Evolutionary conservation across 179 eudicot genomes (phyloP), one percentile per base, ranked within the genome.

Genomic region (Pouteria campechiana): DNA sequence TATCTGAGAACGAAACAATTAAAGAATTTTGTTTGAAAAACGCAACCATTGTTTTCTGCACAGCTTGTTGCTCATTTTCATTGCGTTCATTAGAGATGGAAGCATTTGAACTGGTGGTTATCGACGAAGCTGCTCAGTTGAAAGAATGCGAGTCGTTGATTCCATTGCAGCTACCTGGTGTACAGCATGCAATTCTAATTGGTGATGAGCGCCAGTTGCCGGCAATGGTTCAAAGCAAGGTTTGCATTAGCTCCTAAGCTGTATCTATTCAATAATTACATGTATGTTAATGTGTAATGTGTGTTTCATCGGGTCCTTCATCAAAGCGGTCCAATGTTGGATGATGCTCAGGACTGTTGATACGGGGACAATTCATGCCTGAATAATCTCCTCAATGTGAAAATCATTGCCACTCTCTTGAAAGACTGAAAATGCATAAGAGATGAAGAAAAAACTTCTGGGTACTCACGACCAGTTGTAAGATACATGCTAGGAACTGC

Each of bases 161-260:
- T 41, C 78, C 93, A 0, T 52, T 85, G 48, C 83, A 72, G 47
- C 54, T 73, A 28, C 17, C 52, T 39, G 87, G 87, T 6, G 44
- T 68, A 7, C 68, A 52, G 9, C 68, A 64, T 41, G 81, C 69
- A 7, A 32, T 85, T 39, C 78, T 85, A 8, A 41, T 85, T 21
- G 95, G 95, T 0, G 95, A 85, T 52, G 93, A 85, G 47, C 52
- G 48, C n/a, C 95, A 85, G 48, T 75, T 85, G 8, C 83, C 93
- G 17, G 78, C 84, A 12, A 73, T 73, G 79, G 88, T 81, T 55
- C 78, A 62, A 33, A 78, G 84, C 79, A 32, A 69, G 85, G 93
- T 83, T 7, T 14, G 0, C 13, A 25, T 5, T 22, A 15, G 10
- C 39, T 12, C 16, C 12, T 3, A 9, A 11, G 17, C 0, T 16